Percentiles rank a stretch among this genome's conserved stretches.
Evolutionary conservation across 352 stramenopile genomes (phyloP).

Genomic region (Globisporangium heterothallicum): DNA sequence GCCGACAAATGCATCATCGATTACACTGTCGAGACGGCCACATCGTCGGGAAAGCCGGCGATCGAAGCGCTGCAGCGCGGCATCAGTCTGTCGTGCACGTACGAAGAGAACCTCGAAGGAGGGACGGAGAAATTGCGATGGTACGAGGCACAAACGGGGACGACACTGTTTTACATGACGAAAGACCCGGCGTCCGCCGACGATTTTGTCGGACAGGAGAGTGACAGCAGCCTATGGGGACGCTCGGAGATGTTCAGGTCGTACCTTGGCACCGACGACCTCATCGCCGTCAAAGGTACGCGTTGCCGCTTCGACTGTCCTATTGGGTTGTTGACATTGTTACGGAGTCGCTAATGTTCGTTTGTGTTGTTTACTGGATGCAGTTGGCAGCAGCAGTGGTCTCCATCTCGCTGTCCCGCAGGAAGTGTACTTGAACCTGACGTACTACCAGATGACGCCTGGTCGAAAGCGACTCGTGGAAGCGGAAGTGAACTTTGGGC

Average conservation of each 20-base stretch:
- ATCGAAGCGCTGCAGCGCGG: constrained; percentile 42
- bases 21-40: constrained; percentile 29
- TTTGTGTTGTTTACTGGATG: neutral
- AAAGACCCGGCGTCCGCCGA: constrained; percentile 55
- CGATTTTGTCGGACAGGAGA: constrained; percentile 46
- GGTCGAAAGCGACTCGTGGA: constrained; percentile 61
- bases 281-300: constrained; percentile 75
- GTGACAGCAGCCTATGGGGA: constrained; percentile 41
- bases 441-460: constrained; percentile 70
- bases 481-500: constrained; percentile 63
- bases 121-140: constrained; percentile 75
- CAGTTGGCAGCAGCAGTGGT: constrained; percentile 40
- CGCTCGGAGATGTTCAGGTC: constrained; percentile 38
- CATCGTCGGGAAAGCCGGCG: constrained; percentile 8
- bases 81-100: constrained; percentile 87
- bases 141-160: constrained; percentile 81
- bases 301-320: neutral
- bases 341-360: too few species aligned
- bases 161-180: constrained; percentile 87
- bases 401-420: constrained; percentile 49
- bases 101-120: constrained; percentile 82
- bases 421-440: constrained; percentile 71
- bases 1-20: constrained; percentile 78
- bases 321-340: neutral
- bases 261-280: constrained; percentile 54